Conservation (phyloP, 805 yeast species). For the Candida xyloterini region DNA sequence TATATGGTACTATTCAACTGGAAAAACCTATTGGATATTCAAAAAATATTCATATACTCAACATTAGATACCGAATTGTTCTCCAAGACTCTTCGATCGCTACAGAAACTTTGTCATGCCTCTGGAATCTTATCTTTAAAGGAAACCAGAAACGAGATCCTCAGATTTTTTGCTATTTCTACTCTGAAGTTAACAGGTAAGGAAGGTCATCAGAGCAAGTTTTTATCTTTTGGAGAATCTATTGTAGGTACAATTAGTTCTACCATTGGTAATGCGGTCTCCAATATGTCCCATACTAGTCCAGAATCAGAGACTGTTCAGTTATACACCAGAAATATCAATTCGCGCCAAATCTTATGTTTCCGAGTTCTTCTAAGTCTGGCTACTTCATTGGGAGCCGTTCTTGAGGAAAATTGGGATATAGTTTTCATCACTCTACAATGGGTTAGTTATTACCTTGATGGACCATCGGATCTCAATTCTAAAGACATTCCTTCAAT, state of each 20-base stretch:
- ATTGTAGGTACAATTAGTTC: conserved; percentile 51
- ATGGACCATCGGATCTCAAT: conserved; percentile 51
- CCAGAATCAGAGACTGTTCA: conserved; percentile 6
- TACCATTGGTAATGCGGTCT: conserved; percentile 37
- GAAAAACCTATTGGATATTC: conserved; percentile 40
- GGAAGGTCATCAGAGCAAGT: conserved; percentile 32
- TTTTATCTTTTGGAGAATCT: conserved; percentile 47
- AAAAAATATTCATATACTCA: conserved; percentile 55
- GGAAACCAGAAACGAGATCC: conserved; percentile 55
- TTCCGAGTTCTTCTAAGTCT: conserved; percentile 75
- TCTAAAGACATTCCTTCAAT: conserved; percentile 42
- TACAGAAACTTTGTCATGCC: conserved; percentile 79
- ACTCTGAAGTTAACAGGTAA: conserved; percentile 41
- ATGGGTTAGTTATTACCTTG: conserved; percentile 72
- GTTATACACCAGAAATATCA: conserved; percentile 44
- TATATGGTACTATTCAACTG: conserved; percentile 36
- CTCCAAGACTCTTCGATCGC: conserved; percentile 62
- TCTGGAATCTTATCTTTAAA: conserved; percentile 68
- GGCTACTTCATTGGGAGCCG: conserved; percentile 78
- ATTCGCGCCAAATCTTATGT: conserved; percentile 69
- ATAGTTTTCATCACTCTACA: conserved; percentile 61
- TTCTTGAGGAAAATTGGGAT: conserved; percentile 66
- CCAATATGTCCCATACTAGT: conserved; percentile 23
- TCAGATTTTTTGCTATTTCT: conserved; percentile 44
- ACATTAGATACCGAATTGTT: conserved; percentile 70